Conservation (phyloP, 2,329 filamentous ascomycete genomes). For the Pestalotiopsis sp. region DNA sequence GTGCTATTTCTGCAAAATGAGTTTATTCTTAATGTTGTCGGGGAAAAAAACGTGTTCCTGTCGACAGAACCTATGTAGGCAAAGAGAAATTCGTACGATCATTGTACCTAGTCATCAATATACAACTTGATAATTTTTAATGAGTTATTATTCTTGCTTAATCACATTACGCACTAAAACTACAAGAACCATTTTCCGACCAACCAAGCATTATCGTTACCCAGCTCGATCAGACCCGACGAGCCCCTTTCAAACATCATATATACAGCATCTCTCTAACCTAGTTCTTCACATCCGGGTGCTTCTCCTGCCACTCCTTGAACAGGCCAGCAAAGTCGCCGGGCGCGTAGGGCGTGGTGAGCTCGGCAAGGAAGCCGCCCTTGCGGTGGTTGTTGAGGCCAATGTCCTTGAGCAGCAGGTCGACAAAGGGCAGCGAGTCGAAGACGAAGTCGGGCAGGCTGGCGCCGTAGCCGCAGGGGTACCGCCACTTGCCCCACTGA, state of each 20-base stretch:
- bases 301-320: slow-evolving; percentile 35
- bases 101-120: too few relatives aligned
- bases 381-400: slow-evolving; percentile 46
- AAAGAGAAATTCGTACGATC: background rate
- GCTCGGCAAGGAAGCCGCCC: slow-evolving; percentile 35
- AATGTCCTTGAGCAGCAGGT: slow-evolving; percentile 57
- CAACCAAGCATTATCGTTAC: background rate
- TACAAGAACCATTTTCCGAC: background rate
- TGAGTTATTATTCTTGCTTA: background rate
- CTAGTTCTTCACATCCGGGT: background rate
- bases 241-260: background rate
- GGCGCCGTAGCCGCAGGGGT: slow-evolving; percentile 53
- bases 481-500: slow-evolving; percentile 54
- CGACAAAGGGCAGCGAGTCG: slow-evolving; percentile 61
- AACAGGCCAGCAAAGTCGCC: slow-evolving; percentile 47
- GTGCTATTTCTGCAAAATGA: too few relatives aligned
- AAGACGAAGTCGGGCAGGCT: slow-evolving; percentile 59
- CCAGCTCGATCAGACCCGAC: background rate
- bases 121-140: background rate
- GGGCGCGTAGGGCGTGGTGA: slow-evolving; percentile 47
- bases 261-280: background rate
- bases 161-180: background rate
- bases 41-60: too few relatives aligned
- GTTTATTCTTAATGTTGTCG: too few relatives aligned
- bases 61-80: too few relatives aligned